Conservation (phyloP, 257 asterid genomes). For the Eustoma russellianum region DNA sequence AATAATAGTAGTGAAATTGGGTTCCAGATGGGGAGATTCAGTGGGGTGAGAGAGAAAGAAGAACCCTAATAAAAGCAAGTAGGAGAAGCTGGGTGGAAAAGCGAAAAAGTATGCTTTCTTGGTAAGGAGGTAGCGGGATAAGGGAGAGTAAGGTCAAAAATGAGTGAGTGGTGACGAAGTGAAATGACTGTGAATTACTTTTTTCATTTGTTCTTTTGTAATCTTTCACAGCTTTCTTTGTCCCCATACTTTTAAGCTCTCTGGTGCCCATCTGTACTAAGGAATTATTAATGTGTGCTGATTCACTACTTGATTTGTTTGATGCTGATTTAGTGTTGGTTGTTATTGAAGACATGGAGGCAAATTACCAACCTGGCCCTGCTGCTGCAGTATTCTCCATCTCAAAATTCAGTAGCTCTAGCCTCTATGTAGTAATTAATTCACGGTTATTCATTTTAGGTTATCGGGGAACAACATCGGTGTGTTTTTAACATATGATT, state of each 20-base stretch:
- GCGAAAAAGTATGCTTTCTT: background rate
- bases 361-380: too few species aligned
- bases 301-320: too few species aligned
- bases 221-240: background rate
- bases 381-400: too few species aligned
- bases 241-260: background rate
- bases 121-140: background rate
- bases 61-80: constrained; percentile 15
- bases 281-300: too few species aligned
- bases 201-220: constrained; percentile 8
- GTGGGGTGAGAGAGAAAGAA: background rate
- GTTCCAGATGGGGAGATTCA: constrained; percentile 11
- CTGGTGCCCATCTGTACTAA: background rate
- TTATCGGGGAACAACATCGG: too few species aligned
- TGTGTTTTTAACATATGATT: too few species aligned
- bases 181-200: constrained; percentile 5
- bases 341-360: too few species aligned
- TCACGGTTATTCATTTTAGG: too few species aligned
- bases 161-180: background rate
- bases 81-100: background rate
- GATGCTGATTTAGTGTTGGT: too few species aligned
- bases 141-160: background rate
- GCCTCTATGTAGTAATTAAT: too few species aligned
- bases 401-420: too few species aligned
- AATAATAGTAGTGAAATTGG: background rate